Evolutionary conservation across 2,329 filamentous ascomycete genomes (phyloP), one percentile per base, ranked within the genome.

Genomic region (Orbilia javanica): DNA sequence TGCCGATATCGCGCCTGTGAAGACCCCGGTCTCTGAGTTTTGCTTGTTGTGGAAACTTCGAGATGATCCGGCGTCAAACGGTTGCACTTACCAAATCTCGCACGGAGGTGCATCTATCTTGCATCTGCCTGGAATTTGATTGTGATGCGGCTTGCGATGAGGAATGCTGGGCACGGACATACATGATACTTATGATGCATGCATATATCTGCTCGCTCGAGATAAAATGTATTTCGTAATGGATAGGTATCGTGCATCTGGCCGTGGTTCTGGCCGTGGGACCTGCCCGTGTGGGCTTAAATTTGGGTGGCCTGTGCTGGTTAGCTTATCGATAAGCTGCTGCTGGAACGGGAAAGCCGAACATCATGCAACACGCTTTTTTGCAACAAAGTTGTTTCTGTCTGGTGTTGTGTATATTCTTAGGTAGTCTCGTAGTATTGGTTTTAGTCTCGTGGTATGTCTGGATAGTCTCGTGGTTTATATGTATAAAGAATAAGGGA

Each of bases 361-460:
- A 77, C 73, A 52, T 71, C 66, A 36, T 31, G 36, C 73, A 77
- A 71, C 73, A 63, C 73, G 36, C n/a, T 25, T 27, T 42, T 60
- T n/a, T 42, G 34, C 55, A 60, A 60, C 55, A 39, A 2, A n/a
- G n/a, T n/a, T n/a, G n/a, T n/a, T n/a, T 27, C 20, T 36, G 15
- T 22, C 22, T 29, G 11, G 22, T 44, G 42, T 44, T 44, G 42
- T 20, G n/a, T 15, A 4, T n/a, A 15, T 2, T 25, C 25, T 25
- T 7, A 25, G n/a, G 11, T 10, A 10, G 10, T 10, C 10, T 34
- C 15, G 39, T 44, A 44, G 2, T 44, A 44, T 44, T 15, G 39
- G 31, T 10, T n/a, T n/a, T n/a, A n/a, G n/a, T n/a, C n/a, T n/a
- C n/a, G n/a, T n/a, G n/a, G n/a, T n/a, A n/a, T n/a, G n/a, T n/a